Base-by-base conservation (phyloP, 2,329 filamentous ascomycete species). In the Colletotrichum caudatum region DNA sequence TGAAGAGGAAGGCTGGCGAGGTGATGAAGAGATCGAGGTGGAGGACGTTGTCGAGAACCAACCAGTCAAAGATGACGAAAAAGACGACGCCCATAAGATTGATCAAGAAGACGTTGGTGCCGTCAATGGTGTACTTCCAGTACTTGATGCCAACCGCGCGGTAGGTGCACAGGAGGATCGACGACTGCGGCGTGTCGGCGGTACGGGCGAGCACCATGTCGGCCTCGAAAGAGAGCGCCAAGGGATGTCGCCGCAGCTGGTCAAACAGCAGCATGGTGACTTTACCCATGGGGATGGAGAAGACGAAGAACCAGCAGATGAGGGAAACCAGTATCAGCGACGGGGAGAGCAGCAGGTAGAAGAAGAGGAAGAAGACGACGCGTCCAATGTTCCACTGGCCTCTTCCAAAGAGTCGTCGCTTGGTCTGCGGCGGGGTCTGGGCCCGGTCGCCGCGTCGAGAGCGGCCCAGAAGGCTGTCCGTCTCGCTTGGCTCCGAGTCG, bases 81-180 rank as follows among this genome's bases (percentile, higher is more conserved):
- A 93, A 84, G n/a, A 99, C 96, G 23, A 99, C 89, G 16, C 90
- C 92, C 84, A 98, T 94, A 69, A 99, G 88, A 80, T 99, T 99
- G 85, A 99, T 98, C 75, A 99, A 90, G 83, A 99, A 98, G 79
- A 99, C 97, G 82, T 99, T 99, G 73, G 96, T 99, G 66, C 96
- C 97, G 79, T 99, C 96, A 70, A 99, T 87, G 5, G 96, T 99
- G 83, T 99, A 99, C 83, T 99, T 99, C 95, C 97, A 99, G 85
- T 99, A 99, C 81, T 95, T 95, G 75, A 91, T 87, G 16, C 96
- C 96, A 16, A 97, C 95, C 54, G 96, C 96, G 70, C 97, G 93
- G 83, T 99, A 99, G 7, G 96, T 99, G 87, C 96, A 99, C 44
- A 99, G 87, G 23, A 99, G 86, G 73, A 99, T 95, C 14, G 95